Evolutionary conservation across 31 red algal genomes (phyloP), one percentile per base, ranked within the genome.

Genomic region (Bonnemaisonia californica): DNA sequence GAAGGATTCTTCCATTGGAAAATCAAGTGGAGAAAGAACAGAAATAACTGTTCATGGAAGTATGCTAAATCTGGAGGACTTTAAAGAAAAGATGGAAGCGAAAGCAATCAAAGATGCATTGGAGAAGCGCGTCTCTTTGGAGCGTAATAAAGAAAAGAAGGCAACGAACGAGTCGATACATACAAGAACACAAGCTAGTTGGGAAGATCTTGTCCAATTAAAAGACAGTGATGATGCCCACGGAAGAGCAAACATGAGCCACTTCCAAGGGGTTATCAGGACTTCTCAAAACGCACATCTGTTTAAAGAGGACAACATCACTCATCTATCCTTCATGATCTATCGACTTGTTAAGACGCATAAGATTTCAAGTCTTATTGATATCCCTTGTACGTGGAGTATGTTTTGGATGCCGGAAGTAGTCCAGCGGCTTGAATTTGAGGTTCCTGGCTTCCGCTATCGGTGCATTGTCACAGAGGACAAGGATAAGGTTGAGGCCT

Each of bases 341-440:
- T 85, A 92, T 45, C 41, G 75, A 21, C n/a, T 92, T 23, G 64
- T 92, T 27, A 73, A 76, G 58, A 81, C 66, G 3, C 76, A 92
- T 69, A 67, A 75, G n/a, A 64, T 92, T 11, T 48, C 75, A 21
- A 85, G 80, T 22, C 31, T 92, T 3, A 36, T 85, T 26, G 89
- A 92, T 59, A 72, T 86, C 27, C 89, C 89, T 1, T 92, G 89
- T 41, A 79, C 62, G 18, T 24, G 16, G 26, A 92, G 73, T 54
- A 78, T 85, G 18, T 51, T 51, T 29, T 92, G 89, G 89, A 92
- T 92, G 89, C 89, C 89, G 22, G 89, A 71, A 28, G 34, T 92
- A 7, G 31, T 92, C 29, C 54, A 85, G 24, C 71, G 74, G 19
- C 80, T 92, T 5, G 80, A 92, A 41, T 92, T 92, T 75, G 81